Base-by-base conservation (phyloP, 495 filamentous ascomycete species). In the Xeromyces bisporus region DNA sequence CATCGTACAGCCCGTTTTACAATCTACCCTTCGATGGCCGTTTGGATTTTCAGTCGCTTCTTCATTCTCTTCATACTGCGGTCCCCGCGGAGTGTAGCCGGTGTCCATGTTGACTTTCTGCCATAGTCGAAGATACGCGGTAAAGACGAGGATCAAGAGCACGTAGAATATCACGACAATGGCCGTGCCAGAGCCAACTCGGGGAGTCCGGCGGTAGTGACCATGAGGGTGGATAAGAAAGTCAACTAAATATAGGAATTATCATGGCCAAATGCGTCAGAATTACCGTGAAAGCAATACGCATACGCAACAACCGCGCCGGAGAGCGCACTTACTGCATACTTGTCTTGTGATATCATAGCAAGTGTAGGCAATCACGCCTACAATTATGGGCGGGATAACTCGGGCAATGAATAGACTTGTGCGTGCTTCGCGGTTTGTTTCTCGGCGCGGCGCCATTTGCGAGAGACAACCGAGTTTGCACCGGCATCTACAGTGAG, bases 121-220 rank as follows among this genome's bases (percentile, higher is more conserved):
- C 31, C 78, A 41, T 10, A 85, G 62, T 32, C 80, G 73, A 12
- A 75, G 33, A 44, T 89, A 93, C 6, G 76, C 72, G 18, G 54
- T 32, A n/a, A 73, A 34, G 45, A 83, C 67, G 18, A 71, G 55
- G 1, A 78, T 36, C 17, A 93, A 56, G 15, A 86, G 64, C 28
- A 77, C 9, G 37, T 74, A 78, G 53, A 81, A 85, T 25, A 84
- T 36, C 10, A 69, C 65, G 28, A 92, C 51, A 34, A 91, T 70
- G 3, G 66, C 69, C 23, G 75, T 69, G 28, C 76, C 81, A 24
- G 69, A 50, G 35, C 69, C 68, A 39, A 50, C 41, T 28, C 66
- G 64, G 32, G 56, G 47, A 15, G 30, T 31, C 31, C 48, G 50
- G 29, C 50, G 20, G 34, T 55, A 53, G 25, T 64, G 53, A 13